Conservation (phyloP, 345 rosid species). For the Populus simonii region DNA sequence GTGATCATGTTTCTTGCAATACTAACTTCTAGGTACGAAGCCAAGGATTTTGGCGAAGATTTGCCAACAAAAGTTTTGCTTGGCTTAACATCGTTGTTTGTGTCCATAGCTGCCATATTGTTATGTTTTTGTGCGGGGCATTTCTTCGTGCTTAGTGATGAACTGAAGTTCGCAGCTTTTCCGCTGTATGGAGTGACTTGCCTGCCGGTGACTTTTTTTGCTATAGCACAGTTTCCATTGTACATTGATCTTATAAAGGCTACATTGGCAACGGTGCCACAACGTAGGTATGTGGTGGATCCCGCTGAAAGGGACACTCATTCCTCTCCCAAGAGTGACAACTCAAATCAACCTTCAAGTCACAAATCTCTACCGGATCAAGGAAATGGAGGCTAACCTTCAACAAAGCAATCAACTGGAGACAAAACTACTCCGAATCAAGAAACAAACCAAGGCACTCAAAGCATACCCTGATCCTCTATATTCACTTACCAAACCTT, state of each 20-base stretch:
- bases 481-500: too few species aligned
- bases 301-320: not conserved
- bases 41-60: slow-evolving; percentile 8
- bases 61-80: slow-evolving; percentile 19
- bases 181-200: slow-evolving; percentile 47
- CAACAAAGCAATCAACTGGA: too few species aligned
- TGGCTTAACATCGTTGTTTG: slow-evolving; percentile 19
- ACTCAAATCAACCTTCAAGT: too few species aligned
- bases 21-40: slow-evolving; percentile 23
- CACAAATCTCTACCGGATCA: too few species aligned
- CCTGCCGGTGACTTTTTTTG: slow-evolving; percentile 45
- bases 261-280: slow-evolving; percentile 39
- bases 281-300: slow-evolving; percentile 24
- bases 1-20: slow-evolving; percentile 29
- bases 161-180: slow-evolving; percentile 34
- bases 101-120: slow-evolving; percentile 23
- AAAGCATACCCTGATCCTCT: too few species aligned
- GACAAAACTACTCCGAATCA: too few species aligned
- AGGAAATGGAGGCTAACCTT: too few species aligned
- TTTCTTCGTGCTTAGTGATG: slow-evolving; percentile 41
- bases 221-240: slow-evolving; percentile 42
- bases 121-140: slow-evolving; percentile 56
- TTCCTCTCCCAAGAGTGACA: too few species aligned
- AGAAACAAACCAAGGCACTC: too few species aligned
- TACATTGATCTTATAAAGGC: slow-evolving; percentile 48